These are phyloP conservation scores for Ananas comosus DNA, from an alignment of 176 grass and related monocot species.

Conservation along the genomic window DNA sequence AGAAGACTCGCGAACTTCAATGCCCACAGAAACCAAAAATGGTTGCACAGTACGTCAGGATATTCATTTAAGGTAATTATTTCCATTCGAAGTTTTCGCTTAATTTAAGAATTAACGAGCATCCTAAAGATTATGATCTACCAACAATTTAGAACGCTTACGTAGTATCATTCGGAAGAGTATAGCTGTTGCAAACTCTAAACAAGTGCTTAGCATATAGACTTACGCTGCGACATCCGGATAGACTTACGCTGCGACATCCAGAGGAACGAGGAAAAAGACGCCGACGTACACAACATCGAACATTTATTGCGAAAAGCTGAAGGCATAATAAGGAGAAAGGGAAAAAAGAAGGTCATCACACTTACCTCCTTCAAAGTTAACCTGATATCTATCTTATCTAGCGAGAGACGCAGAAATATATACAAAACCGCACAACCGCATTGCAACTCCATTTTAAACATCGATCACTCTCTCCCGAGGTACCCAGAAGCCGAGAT, in stretches of 20 bases:
- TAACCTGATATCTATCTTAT: constrained; percentile 13
- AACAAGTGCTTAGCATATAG: no score
- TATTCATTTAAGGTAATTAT: background rate
- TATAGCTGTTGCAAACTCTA: no score
- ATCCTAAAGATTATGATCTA: no score
- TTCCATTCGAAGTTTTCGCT: background rate
- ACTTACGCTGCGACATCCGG: no score
- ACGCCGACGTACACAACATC: background rate
- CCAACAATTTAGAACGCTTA: no score
- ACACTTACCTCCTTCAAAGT: constrained; percentile 28
- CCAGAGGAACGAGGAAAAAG: background rate
- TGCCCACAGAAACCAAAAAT: background rate
- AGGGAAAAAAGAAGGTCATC: constrained; percentile 19
- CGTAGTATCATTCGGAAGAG: no score
- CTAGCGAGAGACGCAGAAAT: constrained; percentile 15
- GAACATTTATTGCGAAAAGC: constrained; percentile 19
- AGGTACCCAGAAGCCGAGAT: constrained; percentile 9
- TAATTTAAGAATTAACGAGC: background rate
- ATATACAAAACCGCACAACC: constrained; percentile 27
- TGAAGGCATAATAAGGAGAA: constrained; percentile 24
- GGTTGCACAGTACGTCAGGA: background rate
- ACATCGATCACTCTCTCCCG: constrained; percentile 9
- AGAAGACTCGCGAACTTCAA: background rate
- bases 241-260: background rate
- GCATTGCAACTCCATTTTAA: background rate